Base-by-base conservation (phyloP, 176 grass and related monocot species). In the Tillandsia leiboldiana region DNA sequence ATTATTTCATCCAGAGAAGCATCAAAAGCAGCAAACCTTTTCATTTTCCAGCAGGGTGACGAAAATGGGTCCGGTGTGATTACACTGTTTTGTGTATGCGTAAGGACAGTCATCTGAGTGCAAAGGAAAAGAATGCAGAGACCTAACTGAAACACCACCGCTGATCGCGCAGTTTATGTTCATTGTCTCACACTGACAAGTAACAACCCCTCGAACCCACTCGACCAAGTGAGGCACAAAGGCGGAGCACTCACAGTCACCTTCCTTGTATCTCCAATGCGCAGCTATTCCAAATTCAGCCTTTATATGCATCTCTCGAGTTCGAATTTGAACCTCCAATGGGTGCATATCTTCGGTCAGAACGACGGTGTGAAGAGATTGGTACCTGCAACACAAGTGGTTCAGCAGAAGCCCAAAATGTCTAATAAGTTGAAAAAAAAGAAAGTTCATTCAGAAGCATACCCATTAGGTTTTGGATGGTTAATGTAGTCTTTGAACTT, bases 231-330 rank as follows among this genome's bases (percentile, higher is more conserved):
- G 82, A 78, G 80, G 77, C 73, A 83, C 76, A 78, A 56, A 84
- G 7, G 65, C 73, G 67, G 29, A 81, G 66, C 72, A 67, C 62
- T 67, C 76, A 1, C 72, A 67, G 26, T 69, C 63, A 15, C 65
- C 68, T 81, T 88, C 86, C 79, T 96, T 97, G 74, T 92, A 97
- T 78, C 81, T 87, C 83, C 83, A 92, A 62, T 92, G 88, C 33
- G 93, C 84, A 76, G 88, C 81, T 69, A 83, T 83, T 75, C 83
- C 93, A 76, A 78, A 92, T 76, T 96, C 88, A 53, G 88, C 88
- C 76, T 96, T 78, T 67, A 86, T 59, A 79, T 96, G 91, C 91
- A 96, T 96, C 50, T 83, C 85, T 77, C 75, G 85, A 2, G 82
- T 96, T 75, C 91, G 80, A 74, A 96, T 87, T 72, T 96, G 87